These are phyloP conservation scores for Cyclotella choctawhatcheeana DNA, from an alignment of 108 stramenopile species.

Conservation along the genomic window DNA sequence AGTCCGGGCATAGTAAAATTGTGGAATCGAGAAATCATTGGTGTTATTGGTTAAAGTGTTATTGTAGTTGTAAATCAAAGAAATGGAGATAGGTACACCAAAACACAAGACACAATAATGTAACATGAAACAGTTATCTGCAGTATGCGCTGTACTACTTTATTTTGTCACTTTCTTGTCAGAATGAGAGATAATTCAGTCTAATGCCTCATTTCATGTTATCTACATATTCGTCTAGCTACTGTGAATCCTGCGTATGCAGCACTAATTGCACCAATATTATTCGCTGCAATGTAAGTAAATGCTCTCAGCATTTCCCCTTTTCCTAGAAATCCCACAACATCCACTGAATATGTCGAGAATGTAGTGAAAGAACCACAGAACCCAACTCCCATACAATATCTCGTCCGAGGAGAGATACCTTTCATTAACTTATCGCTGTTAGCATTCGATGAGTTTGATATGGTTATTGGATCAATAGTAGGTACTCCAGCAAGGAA, in stretches of 20 bases:
- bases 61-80: too few species aligned
- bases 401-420: slow-evolving; percentile 62
- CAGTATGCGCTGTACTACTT: too few species aligned
- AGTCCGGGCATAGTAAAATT: too few species aligned
- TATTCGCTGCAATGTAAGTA: slow-evolving; percentile 65
- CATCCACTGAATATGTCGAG: slow-evolving; percentile 75
- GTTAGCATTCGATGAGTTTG: slow-evolving; percentile 12
- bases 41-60: too few species aligned
- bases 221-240: slow-evolving; percentile 50
- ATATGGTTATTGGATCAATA: neutral
- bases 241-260: slow-evolving; percentile 67
- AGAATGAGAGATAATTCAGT: too few species aligned
- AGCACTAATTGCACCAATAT: slow-evolving; percentile 68
- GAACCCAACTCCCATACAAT: slow-evolving; percentile 73
- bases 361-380: slow-evolving; percentile 85
- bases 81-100: too few species aligned
- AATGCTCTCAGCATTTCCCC: slow-evolving; percentile 59
- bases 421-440: slow-evolving; percentile 30
- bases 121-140: too few species aligned
- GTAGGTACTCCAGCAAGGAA: slow-evolving; percentile 56
- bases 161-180: too few species aligned
- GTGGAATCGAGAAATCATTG: too few species aligned
- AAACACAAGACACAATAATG: too few species aligned
- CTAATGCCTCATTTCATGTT: neutral
- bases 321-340: slow-evolving; percentile 60